These are phyloP conservation scores for Oemleria cerasiformis DNA, from an alignment of 306 rosid genomes.

Conservation along the genomic window DNA sequence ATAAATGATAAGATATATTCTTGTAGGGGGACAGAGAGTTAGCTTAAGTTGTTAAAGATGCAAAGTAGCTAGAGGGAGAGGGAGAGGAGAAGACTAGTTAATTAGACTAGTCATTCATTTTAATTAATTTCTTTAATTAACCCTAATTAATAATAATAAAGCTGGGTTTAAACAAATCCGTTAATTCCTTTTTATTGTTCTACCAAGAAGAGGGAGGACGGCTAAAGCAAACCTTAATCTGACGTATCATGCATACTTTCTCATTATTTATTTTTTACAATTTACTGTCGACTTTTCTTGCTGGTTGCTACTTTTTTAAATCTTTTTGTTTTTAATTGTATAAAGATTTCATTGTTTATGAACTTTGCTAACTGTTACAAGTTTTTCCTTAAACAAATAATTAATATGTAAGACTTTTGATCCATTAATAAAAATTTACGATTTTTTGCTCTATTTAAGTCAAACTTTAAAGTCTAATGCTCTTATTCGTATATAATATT, in stretches of 20 bases:
- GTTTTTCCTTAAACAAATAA: too few relatives aligned
- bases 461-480: too few relatives aligned
- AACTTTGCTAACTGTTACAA: neutral
- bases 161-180: conserved; percentile 23
- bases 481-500: too few relatives aligned
- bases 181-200: conserved; percentile 24
- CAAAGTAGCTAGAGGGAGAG: conserved; percentile 22
- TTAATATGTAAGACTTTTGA: neutral
- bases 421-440: too few relatives aligned
- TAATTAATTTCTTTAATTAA: conserved; percentile 1
- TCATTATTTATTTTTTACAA: neutral
- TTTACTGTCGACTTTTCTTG: neutral
- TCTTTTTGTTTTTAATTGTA: neutral
- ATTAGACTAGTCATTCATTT: neutral
- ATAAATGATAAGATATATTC: conserved; percentile 31
- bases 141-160: conserved; percentile 10
- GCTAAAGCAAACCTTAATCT: conserved; percentile 12
- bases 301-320: neutral
- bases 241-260: conserved; percentile 3
- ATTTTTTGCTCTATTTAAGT: too few relatives aligned
- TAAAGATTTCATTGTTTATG: neutral
- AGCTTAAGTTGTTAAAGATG: conserved; percentile 37
- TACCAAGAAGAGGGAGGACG: conserved; percentile 9
- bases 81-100: neutral
- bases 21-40: conserved; percentile 38